These are phyloP conservation scores for Alnus rubra DNA, from an alignment of 306 rosid genomes.

Conservation along the genomic window DNA sequence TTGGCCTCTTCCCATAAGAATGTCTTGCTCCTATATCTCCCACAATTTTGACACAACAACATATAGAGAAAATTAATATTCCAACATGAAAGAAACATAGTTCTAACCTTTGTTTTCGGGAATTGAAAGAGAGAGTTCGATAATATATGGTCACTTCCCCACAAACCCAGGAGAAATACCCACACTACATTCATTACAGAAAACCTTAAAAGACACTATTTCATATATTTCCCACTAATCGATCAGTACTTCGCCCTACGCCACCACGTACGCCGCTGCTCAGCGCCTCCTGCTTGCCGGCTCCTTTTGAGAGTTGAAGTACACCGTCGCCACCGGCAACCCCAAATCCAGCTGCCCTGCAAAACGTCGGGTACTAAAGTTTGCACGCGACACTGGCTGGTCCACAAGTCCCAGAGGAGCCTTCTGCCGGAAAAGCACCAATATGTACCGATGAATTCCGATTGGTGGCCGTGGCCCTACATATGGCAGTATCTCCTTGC, in stretches of 20 bases:
- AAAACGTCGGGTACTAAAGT: conserved; percentile 79
- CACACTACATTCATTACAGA: not conserved
- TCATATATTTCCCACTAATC: not conserved
- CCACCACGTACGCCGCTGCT: not conserved
- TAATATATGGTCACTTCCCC: not conserved
- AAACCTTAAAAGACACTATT: not conserved
- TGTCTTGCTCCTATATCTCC: not conserved
- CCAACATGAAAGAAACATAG: conserved; percentile 1
- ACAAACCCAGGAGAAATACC: not conserved
- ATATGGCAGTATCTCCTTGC: conserved; percentile 53
- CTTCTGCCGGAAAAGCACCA: conserved; percentile 71
- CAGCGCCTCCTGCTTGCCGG: conserved; percentile 64
- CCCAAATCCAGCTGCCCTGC: conserved; percentile 60
- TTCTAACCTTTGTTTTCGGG: not conserved
- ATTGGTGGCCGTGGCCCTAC: conserved; percentile 74
- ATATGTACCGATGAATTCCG: conserved; percentile 78
- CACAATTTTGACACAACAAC: not conserved
- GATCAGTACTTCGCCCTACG: not conserved
- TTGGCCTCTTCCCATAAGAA: no score
- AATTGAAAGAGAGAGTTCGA: not conserved
- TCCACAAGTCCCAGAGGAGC: conserved; percentile 53
- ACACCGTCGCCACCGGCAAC: conserved; percentile 75
- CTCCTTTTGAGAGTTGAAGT: conserved; percentile 85
- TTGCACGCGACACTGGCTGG: conserved; percentile 53
- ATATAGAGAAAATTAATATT: not conserved